Evolutionary conservation across 257 asterid species (phyloP).

Genomic region (Solanum corneliomulleri): DNA sequence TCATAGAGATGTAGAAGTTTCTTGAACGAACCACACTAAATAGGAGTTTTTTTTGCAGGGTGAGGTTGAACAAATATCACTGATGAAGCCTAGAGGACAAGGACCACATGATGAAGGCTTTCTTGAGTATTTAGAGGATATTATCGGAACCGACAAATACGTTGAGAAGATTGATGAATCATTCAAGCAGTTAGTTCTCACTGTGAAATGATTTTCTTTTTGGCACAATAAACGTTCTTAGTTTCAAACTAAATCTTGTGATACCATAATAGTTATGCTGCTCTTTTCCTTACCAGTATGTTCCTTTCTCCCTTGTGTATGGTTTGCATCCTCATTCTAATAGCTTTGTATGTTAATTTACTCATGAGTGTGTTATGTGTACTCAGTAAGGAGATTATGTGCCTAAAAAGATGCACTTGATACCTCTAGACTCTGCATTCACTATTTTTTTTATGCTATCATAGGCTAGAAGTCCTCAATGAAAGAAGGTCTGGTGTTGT

Average conservation of each 20-base stretch:
- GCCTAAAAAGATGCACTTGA: background rate
- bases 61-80: constrained; percentile 96
- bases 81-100: constrained; percentile 97
- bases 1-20: background rate
- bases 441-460: background rate
- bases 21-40: background rate
- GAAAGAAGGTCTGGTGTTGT: constrained; percentile 86
- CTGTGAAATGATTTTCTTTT: background rate
- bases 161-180: constrained; percentile 94
- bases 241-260: background rate
- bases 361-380: background rate
- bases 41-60: constrained; percentile 45
- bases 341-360: background rate
- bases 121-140: constrained; percentile 97
- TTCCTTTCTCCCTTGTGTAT: background rate
- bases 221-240: background rate
- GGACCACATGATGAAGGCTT: constrained; percentile 99
- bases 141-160: constrained; percentile 90
- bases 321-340: background rate
- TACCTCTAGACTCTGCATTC: background rate
- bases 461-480: constrained; percentile 76
- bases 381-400: background rate
- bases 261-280: background rate
- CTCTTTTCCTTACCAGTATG: background rate
- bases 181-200: constrained; percentile 59